These are phyloP conservation scores for Coemansia sp. DNA, from an alignment of 192 early-diverging fungal genomes.

Conservation along the genomic window DNA sequence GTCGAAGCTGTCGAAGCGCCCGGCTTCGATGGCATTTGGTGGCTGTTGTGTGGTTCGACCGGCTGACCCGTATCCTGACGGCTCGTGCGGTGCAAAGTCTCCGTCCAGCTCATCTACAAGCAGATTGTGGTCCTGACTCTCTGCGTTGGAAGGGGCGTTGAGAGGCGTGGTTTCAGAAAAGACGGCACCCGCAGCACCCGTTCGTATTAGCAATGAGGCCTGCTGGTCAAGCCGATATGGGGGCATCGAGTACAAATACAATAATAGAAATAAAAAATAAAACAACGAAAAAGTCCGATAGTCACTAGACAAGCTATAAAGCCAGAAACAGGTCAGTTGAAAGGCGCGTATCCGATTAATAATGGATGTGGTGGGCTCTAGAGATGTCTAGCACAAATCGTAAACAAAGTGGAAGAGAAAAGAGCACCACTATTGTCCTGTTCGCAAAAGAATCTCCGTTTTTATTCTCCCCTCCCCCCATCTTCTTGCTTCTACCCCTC, in stretches of 20 bases:
- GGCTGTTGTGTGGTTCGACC: neutral
- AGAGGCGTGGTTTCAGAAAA: constrained; percentile 1
- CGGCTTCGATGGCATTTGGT: neutral
- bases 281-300: neutral
- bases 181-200: neutral
- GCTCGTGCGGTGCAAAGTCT: neutral
- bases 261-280: constrained; percentile 10
- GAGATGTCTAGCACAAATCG: no score
- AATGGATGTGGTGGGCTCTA: no score
- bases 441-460: no score
- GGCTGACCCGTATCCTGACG: neutral
- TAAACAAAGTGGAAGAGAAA: no score
- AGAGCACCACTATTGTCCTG: no score
- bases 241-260: neutral
- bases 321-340: neutral
- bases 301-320: neutral
- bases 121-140: neutral
- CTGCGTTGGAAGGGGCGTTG: neutral
- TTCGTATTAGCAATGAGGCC: constrained; percentile 10
- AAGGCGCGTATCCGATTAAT: no score
- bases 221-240: constrained; percentile 18
- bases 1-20: neutral
- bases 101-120: neutral
- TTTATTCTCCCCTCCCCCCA: no score
- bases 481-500: no score